These are phyloP conservation scores for Diophrys sp. DNA, from an alignment of 73 alveolate species.

Conservation along the genomic window DNA sequence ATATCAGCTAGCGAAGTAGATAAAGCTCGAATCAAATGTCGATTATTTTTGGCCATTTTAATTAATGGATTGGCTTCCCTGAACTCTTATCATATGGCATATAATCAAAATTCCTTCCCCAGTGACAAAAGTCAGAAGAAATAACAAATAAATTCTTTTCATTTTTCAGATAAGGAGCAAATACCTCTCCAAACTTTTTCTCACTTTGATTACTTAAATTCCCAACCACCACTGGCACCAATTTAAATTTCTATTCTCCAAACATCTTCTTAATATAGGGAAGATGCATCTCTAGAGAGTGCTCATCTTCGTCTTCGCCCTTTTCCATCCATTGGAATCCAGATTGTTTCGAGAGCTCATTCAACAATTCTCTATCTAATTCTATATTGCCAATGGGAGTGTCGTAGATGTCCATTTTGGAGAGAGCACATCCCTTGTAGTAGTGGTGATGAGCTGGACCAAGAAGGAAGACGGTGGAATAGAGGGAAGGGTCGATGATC, in stretches of 20 bases:
- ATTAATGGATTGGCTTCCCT: not conserved
- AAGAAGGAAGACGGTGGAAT: conserved; percentile 84
- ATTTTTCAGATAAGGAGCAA: conserved; percentile 78
- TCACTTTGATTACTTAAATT: conserved; percentile 67
- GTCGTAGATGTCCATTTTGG: conserved; percentile 61
- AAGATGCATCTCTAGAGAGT: conserved; percentile 93
- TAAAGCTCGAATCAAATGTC: too few species aligned
- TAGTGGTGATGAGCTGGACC: conserved; percentile 98
- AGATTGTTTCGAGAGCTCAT: conserved; percentile 62
- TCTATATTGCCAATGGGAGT: conserved; percentile 92
- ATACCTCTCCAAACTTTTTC: conserved; percentile 65
- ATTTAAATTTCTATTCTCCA: conserved; percentile 60
- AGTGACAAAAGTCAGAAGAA: conserved; percentile 96
- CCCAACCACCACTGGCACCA: conserved; percentile 96
- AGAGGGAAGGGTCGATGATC: conserved; percentile 64
- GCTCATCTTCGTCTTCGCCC: conserved; percentile 90
- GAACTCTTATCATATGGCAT: conserved; percentile 13
- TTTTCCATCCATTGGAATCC: conserved; percentile 57
- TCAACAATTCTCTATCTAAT: conserved; percentile 69
- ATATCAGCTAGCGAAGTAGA: too few species aligned
- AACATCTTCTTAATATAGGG: conserved; percentile 90
- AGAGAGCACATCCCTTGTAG: conserved; percentile 85
- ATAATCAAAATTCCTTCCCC: conserved; percentile 85
- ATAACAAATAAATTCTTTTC: conserved; percentile 80
- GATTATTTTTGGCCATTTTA: too few species aligned